Conservation (phyloP, 2,329 filamentous ascomycete genomes). For the Pestalotiopsis sp. region DNA sequence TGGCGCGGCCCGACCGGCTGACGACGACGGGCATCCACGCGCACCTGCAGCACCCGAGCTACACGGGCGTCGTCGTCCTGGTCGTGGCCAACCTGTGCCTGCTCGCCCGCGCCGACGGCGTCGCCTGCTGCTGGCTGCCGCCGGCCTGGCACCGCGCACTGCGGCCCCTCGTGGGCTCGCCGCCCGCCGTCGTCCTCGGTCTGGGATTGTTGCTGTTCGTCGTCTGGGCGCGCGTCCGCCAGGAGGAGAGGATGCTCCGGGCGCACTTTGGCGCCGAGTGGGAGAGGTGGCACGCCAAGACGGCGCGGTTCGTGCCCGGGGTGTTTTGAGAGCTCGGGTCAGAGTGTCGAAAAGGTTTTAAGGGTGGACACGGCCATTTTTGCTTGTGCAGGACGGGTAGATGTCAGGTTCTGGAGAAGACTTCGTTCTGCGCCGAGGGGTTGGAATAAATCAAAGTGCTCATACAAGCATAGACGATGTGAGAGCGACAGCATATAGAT, state of each 20-base stretch:
- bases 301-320: conserved; percentile 51
- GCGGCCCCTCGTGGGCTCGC: conserved; percentile 8
- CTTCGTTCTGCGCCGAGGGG: too few relatives aligned
- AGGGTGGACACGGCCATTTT: not conserved
- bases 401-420: too few relatives aligned
- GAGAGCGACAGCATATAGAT: not conserved
- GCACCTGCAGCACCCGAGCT: conserved; percentile 56
- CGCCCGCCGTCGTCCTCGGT: conserved; percentile 15
- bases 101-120: conserved; percentile 40
- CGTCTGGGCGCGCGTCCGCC: conserved; percentile 39
- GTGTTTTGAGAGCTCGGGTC: conserved; percentile 32
- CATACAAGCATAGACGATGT: not conserved
- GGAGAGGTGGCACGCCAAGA: conserved; percentile 49
- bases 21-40: conserved; percentile 50
- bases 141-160: conserved; percentile 19
- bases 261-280: conserved; percentile 49
- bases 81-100: conserved; percentile 33
- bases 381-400: too few relatives aligned
- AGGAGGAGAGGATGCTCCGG: conserved; percentile 55
- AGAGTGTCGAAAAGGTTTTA: not conserved
- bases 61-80: conserved; percentile 45
- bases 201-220: conserved; percentile 23
- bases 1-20: conserved; percentile 47
- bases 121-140: conserved; percentile 41
- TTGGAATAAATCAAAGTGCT: too few relatives aligned